Evolutionary conservation across 2,329 filamentous ascomycete species (phyloP), one percentile per base, ranked within the genome.

Genomic region (Aspergillus hiratsukae): DNA sequence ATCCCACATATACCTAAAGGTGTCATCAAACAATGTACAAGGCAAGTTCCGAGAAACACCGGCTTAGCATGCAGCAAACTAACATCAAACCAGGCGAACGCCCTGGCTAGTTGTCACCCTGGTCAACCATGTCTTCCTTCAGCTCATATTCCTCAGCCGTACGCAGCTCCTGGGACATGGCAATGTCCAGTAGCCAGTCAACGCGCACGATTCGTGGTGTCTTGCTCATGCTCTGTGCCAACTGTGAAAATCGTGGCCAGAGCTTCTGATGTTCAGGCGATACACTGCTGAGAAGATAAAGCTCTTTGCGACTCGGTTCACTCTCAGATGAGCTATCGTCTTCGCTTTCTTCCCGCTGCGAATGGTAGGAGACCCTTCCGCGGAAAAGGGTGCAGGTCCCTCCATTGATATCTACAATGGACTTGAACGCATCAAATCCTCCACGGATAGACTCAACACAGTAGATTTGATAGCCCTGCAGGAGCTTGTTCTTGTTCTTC

Each of bases 181-280:
- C 90, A 58, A 91, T 87, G 67, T 92, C 88, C 56, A 99, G 77
- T 65, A 99, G 73, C 94, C 94, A 99, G 69, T 99, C 92, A 2
- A 89, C 84, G 49, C 83, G 83, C 25, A 97, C 91, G 43, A 99
- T 86, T 53, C 89, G 81, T 2, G 92, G 87, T 62, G 87, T 82
- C 82, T 93, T 91, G 68, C 90, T 87, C 48, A 89, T 87, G 64
- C 87, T 87, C 60, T 81, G 77, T 2, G 90, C 92, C 83, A 96
- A 87, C 52, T 89, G 84, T 55, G 85, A 81, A 72, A 99, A 99
- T 58, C 85, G 86, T 14, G 81, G 78, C 90, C 92, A 97, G 55
- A 96, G 75, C 61, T 83, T 82, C 69, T 82, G 82, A 71, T 97
- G 92, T 2, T 85, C 82, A 8, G 80, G 70, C 49, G 79, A 83